These are phyloP conservation scores for Cardiospermum halicacabum DNA, from an alignment of 345 rosid species.

Conservation along the genomic window DNA sequence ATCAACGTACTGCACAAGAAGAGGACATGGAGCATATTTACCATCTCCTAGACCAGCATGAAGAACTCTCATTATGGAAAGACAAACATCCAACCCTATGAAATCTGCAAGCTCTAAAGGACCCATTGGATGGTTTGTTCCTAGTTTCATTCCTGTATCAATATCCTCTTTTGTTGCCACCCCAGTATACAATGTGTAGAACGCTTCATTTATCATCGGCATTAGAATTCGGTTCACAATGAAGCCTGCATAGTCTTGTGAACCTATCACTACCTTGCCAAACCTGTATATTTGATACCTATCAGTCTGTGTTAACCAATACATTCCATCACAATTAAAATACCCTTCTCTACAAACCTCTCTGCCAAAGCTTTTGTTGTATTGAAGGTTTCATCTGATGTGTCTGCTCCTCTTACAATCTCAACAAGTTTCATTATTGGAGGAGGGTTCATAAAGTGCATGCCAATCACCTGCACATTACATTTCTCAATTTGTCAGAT, in stretches of 20 bases:
- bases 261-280: constrained; percentile 72
- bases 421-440: constrained; percentile 93
- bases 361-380: constrained; percentile 66
- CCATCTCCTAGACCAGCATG: constrained; percentile 60
- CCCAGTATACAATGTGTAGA: constrained; percentile 72
- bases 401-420: constrained; percentile 81
- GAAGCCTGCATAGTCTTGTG: constrained; percentile 77
- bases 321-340: no score
- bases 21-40: constrained; percentile 77
- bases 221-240: constrained; percentile 82
- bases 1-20: constrained; percentile 80
- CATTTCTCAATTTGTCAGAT: constrained; percentile 10
- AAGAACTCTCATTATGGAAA: constrained; percentile 78
- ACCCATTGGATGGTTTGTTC: constrained; percentile 92
- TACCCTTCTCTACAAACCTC: no score
- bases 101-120: constrained; percentile 83
- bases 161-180: constrained; percentile 93
- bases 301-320: background rate
- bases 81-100: constrained; percentile 74
- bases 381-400: constrained; percentile 67
- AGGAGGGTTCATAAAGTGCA: constrained; percentile 98
- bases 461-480: constrained; percentile 66
- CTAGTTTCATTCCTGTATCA: constrained; percentile 83
- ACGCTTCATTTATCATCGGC: constrained; percentile 98
- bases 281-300: constrained; percentile 38